Base-by-base conservation (phyloP, 176 grass and related monocot species). In the Oryza glumipatula region DNA sequence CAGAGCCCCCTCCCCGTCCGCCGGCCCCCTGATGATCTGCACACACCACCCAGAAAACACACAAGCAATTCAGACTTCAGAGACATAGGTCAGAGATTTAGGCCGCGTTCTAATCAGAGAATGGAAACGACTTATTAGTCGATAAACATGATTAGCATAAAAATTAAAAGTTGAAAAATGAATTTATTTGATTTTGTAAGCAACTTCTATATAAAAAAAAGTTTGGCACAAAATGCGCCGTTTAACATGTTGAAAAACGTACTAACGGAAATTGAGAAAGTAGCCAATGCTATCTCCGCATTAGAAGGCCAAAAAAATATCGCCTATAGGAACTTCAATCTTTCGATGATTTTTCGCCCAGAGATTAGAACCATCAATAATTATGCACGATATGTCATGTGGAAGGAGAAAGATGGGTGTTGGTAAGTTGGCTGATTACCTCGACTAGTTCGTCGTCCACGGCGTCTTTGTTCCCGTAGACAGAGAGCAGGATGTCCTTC, bases 401-500 rank as follows among this genome's bases (percentile, higher is more conserved):
- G 21, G 21, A 21, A 61, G 58, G 7, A 61, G 16, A 2, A 22
- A 2, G 21, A 22, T 61, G 58, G 21, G n/a, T 1, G 58, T 22
- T 7, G 30, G 30, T 32, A 32, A 32, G 30, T 32, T 32, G 19
- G 11, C 17, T 54, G 16, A 10, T 45, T 90, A 92, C 93, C 90
- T 95, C 88, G 33, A 95, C 74, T 49, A 95, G 70, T 14, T 95
- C 93, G n/a, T 90, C 83, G 77, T 95, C 93, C 38, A 95, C 93
- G 24, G 90, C 90, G 0, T 92, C 90, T 74, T 95, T 95, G 88
- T 95, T 95, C 72, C 80, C 85, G 5, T 92, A 92, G 54, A 95
- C 93, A 1, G 85, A 95, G 30, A 95, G 83, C 58, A 95, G 81
- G 80, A 95, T 90, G 68, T 92, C 82, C 90, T 90, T 95, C 74